Percentiles rank a stretch among this genome's conserved stretches.
Evolutionary conservation across 768 basidiomycete genomes (phyloP).

Genomic region (Termitomyces eurrhizus): DNA sequence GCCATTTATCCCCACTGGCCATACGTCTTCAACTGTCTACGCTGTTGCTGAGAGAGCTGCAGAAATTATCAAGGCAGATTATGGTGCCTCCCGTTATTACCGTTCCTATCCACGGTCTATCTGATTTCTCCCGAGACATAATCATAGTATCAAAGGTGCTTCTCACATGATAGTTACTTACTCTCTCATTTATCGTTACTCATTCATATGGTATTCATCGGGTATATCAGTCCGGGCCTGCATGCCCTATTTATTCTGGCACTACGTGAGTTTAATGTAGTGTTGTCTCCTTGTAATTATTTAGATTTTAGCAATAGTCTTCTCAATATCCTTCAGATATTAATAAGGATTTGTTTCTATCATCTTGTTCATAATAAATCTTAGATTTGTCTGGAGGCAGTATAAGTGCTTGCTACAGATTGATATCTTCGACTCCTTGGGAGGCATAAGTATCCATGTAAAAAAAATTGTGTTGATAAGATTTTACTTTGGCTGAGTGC

Average conservation of each 20-base stretch:
- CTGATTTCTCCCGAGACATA: background rate
- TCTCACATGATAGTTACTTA: too few species aligned
- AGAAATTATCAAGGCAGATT: constrained; percentile 16
- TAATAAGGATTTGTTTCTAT: background rate
- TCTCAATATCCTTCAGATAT: background rate
- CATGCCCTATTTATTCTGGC: too few species aligned
- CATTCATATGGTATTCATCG: too few species aligned
- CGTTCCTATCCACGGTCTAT: background rate
- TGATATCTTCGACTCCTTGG: background rate
- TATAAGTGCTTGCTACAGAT: constrained; percentile 8
- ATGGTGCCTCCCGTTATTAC: background rate
- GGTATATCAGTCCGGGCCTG: too few species aligned
- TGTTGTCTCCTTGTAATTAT: too few species aligned
- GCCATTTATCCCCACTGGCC: constrained; percentile 20
- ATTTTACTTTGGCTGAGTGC: too few species aligned
- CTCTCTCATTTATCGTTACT: background rate
- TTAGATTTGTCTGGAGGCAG: constrained; percentile 5
- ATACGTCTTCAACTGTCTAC: constrained; percentile 19
- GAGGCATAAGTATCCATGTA: constrained; percentile 3
- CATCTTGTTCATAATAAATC: background rate
- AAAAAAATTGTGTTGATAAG: too few species aligned
- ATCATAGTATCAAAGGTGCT: too few species aligned
- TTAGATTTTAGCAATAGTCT: background rate
- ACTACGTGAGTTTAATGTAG: too few species aligned
- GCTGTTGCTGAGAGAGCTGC: constrained; percentile 23